phyloP scores from a whole-genome alignment of 2,329 filamentous ascomycete genomes.

The Sclerotinia sclerotiorum region DNA sequence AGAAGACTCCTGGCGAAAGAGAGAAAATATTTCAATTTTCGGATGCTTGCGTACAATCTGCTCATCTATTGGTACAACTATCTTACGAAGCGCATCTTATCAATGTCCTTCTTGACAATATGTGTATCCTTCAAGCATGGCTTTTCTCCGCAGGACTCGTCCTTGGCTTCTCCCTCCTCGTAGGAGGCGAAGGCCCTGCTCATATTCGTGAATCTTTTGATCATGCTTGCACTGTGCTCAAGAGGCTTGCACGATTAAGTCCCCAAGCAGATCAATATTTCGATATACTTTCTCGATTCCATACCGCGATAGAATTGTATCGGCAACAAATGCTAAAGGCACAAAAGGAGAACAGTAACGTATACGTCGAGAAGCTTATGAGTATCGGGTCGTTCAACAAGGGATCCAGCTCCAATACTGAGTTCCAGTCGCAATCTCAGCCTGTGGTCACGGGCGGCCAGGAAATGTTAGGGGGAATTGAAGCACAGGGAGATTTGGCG shows the following conservation, averaged over 20 bases:
- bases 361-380: slow-evolving; percentile 15
- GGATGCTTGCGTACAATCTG: slow-evolving; percentile 11
- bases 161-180: slow-evolving; percentile 14
- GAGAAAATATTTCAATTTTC: slow-evolving; percentile 1
- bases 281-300: slow-evolving; percentile 11
- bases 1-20: not conserved
- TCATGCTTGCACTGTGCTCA: slow-evolving; percentile 5
- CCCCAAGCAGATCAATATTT: slow-evolving; percentile 14
- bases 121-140: slow-evolving; percentile 14
- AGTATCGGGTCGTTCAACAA: not conserved
- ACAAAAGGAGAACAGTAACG: not conserved
- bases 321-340: not conserved
- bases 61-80: slow-evolving; percentile 7
- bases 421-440: not conserved
- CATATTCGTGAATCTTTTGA: not conserved
- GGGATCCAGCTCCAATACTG: not conserved
- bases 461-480: not conserved
- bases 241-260: not conserved
- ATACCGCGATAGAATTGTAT: not conserved
- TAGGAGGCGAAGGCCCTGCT: not conserved
- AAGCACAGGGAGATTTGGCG: not conserved
- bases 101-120: slow-evolving; percentile 3
- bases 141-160: slow-evolving; percentile 11
- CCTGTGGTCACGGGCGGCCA: not conserved
- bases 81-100: slow-evolving; percentile 7